Base-by-base conservation (phyloP, 768 basidiomycete genomes). In the Ephemerocybe angulata region DNA sequence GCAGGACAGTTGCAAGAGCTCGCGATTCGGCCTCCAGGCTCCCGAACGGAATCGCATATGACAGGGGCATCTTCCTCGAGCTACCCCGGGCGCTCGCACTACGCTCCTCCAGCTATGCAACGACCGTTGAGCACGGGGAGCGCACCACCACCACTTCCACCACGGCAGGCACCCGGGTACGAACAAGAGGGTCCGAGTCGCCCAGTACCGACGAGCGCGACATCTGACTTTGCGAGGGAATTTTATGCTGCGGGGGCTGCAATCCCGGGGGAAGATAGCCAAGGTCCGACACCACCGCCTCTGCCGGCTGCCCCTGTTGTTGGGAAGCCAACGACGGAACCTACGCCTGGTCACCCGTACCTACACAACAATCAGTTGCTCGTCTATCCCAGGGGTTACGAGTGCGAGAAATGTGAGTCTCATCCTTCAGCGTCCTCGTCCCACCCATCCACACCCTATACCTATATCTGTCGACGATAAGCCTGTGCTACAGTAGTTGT, bases 331-430 rank as follows among this genome's bases (percentile, higher is more conserved):
- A 93, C 89, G 1, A 74, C 66, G 5, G 72, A 64, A 2, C 88
- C 90, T 3, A 72, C 75, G 0, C 78, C 84, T 0, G 91, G 91
- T 0, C 87, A 83, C 60, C 86, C 88, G 0, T 71, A 92, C 3
- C 68, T 93, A 52, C 72, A 72, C 22, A 69, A 81, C 31, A 86
- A 86, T 3, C 77, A 77, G 47, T 65, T 88, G 7, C 71, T 93
- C 6, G 83, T 91, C 0, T 92, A 90, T 62, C 89, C 90, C 0
- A 69, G 65, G n/a, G 78, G 79, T 1, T 74, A 81, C 60, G 61
- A 76, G 12, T 93, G 90, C 59, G 64, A 69, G 1, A 91, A 88
- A 75, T 92, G 90, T 89, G 60, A 52, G 75, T 68, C 15, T 28
- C 25, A 15, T 49, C 4, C 28, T 19, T 7, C 15, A n/a, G n/a